Conservation (phyloP, 768 basidiomycete genomes). For the Tulasnella sp. region DNA sequence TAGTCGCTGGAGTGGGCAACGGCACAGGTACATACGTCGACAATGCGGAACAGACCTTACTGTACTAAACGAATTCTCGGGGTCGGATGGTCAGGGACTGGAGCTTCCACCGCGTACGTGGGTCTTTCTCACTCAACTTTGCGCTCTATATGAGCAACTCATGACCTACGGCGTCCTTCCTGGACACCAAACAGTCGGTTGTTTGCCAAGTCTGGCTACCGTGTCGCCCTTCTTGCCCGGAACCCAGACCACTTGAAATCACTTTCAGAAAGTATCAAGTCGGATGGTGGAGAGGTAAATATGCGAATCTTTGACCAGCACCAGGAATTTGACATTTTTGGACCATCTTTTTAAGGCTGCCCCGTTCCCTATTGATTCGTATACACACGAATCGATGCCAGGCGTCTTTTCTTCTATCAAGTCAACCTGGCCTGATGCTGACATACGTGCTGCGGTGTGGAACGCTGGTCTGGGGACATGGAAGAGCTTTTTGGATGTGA, state of each 20-base stretch:
- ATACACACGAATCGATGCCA: conserved; percentile 27
- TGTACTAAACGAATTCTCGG: conserved; percentile 30
- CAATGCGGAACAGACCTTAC: neutral
- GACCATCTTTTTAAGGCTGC: conserved; percentile 35
- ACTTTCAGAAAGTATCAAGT: conserved; percentile 43
- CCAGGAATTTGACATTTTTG: neutral
- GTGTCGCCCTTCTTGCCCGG: conserved; percentile 52
- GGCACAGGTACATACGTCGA: conserved; percentile 24
- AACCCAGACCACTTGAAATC: conserved; percentile 39
- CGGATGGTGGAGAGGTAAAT: conserved; percentile 45
- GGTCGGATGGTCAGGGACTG: conserved; percentile 29
- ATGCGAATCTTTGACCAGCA: neutral
- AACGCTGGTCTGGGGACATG: conserved; percentile 47
- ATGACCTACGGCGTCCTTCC: too few relatives aligned
- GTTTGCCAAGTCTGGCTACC: conserved; percentile 41
- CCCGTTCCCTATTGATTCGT: conserved; percentile 40
- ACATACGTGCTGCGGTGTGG: conserved; percentile 50
- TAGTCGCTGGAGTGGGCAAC: conserved; percentile 44
- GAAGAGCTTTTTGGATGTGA: conserved; percentile 56
- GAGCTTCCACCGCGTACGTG: conserved; percentile 33
- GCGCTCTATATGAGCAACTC: too few relatives aligned
- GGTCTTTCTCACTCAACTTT: neutral
- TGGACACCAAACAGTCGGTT: conserved; percentile 23
- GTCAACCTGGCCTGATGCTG: conserved; percentile 36
- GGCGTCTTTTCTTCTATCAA: conserved; percentile 43